A percentile compares a stretch with the other conserved stretches of the same genome.
Conservation (phyloP, 805 yeast genomes). For the Nakazawaea siamensis region DNA sequence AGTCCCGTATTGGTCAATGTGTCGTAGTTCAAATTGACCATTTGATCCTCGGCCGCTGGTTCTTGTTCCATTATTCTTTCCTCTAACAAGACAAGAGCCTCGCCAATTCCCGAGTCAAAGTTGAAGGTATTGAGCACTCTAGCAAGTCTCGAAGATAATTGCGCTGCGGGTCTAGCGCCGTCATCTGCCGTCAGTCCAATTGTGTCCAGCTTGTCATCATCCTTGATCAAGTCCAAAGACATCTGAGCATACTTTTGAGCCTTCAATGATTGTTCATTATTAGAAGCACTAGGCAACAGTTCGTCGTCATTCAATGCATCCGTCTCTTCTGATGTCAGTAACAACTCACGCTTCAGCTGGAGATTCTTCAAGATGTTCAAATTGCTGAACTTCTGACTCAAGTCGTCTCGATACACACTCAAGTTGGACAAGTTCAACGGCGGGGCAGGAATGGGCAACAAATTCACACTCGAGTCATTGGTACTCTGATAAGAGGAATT, state of each 20-base stretch:
- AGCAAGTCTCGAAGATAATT: constrained; percentile 35
- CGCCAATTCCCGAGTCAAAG: constrained; percentile 28
- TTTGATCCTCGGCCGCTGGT: constrained; percentile 20
- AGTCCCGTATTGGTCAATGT: constrained; percentile 37
- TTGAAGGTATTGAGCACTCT: constrained; percentile 39
- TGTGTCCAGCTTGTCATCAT: not conserved
- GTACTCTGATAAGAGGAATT: not conserved
- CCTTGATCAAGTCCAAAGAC: constrained; percentile 31
- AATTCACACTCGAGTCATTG: not conserved
- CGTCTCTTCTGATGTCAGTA: constrained; percentile 3
- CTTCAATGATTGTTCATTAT: constrained; percentile 10
- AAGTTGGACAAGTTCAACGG: constrained; percentile 29
- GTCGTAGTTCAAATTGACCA: constrained; percentile 14
- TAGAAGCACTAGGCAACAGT: constrained; percentile 2
- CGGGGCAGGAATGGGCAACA: constrained; percentile 28
- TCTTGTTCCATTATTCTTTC: constrained; percentile 23
- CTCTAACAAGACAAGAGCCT: constrained; percentile 20
- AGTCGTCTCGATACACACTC: constrained; percentile 24
- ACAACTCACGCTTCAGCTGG: constrained; percentile 7
- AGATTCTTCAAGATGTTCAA: constrained; percentile 23
- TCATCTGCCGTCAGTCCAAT: not conserved
- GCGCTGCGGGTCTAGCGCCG: constrained; percentile 7
- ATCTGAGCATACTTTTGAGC: constrained; percentile 43
- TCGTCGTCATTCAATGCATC: constrained; percentile 10
- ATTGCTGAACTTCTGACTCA: constrained; percentile 28